These are phyloP conservation scores for Leccinum broughii DNA, from an alignment of 768 basidiomycete genomes.

Conservation along the genomic window DNA sequence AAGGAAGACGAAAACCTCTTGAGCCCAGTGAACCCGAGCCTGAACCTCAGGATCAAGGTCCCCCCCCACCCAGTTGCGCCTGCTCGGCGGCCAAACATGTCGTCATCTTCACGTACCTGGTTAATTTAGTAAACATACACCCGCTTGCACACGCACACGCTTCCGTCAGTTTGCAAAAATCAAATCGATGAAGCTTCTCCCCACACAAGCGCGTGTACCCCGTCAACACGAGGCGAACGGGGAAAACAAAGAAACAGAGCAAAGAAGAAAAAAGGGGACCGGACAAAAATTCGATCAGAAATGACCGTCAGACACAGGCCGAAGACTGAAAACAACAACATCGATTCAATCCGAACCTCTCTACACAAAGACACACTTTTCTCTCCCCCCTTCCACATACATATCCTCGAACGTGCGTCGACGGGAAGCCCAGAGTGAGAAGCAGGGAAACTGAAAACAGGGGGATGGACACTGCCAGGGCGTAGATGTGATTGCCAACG, in stretches of 20 bases:
- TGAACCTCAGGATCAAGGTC: background rate
- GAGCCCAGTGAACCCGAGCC: background rate
- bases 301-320: background rate
- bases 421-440: background rate
- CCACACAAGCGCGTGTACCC: background rate
- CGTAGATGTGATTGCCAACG: background rate
- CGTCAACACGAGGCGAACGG: background rate
- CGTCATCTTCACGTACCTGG: background rate
- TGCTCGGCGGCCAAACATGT: background rate
- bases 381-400: background rate
- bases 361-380: background rate
- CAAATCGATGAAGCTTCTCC: constrained; percentile 26
- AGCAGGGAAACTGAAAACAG: background rate
- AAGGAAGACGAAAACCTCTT: background rate
- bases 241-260: background rate
- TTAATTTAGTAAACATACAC: background rate
- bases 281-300: constrained; percentile 1
- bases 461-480: background rate
- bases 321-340: background rate
- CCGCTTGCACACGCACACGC: background rate
- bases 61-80: background rate
- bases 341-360: background rate
- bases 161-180: constrained; percentile 13
- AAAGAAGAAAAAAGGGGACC: background rate
- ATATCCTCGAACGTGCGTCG: constrained; percentile 2